Conservation (phyloP, 106 monocot genomes). For the Dactylorhiza incarnata region DNA sequence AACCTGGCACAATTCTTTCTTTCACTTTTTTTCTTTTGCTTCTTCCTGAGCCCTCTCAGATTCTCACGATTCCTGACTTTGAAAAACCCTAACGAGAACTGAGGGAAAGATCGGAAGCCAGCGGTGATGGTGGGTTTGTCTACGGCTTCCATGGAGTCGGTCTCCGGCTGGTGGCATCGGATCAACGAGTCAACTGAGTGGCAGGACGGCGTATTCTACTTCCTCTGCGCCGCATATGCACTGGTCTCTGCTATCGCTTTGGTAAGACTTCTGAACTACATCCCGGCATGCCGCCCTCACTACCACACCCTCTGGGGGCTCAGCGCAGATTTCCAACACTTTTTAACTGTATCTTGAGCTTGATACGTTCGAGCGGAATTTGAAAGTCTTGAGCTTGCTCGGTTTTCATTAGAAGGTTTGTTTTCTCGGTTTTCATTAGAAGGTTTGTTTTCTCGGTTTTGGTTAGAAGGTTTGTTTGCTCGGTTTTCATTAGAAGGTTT, state of each 20-base stretch:
- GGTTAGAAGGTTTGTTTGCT: no score
- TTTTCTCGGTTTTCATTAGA: no score
- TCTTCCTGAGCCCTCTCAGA: no score
- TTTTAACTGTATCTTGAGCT: neutral
- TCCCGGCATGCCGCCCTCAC: neutral
- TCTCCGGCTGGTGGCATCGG: constrained; percentile 36
- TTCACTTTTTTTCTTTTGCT: no score
- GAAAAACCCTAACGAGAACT: neutral
- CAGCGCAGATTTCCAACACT: neutral
- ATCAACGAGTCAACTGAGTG: constrained; percentile 43
- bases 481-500: no score
- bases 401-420: no score
- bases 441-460: no score
- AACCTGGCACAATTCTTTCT: no score
- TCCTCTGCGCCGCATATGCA: constrained; percentile 42
- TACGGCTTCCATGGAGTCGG: neutral
- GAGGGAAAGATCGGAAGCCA: neutral
- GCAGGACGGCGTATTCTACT: constrained; percentile 53
- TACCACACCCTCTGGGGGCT: neutral
- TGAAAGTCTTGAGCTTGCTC: neutral
- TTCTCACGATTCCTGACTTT: neutral
- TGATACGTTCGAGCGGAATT: neutral
- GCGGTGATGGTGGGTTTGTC: neutral
- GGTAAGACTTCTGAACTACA: constrained; percentile 8
- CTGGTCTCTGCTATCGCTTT: constrained; percentile 54